phyloP scores from a whole-genome alignment of 768 basidiomycete species.

The Trametes elegans region DNA sequence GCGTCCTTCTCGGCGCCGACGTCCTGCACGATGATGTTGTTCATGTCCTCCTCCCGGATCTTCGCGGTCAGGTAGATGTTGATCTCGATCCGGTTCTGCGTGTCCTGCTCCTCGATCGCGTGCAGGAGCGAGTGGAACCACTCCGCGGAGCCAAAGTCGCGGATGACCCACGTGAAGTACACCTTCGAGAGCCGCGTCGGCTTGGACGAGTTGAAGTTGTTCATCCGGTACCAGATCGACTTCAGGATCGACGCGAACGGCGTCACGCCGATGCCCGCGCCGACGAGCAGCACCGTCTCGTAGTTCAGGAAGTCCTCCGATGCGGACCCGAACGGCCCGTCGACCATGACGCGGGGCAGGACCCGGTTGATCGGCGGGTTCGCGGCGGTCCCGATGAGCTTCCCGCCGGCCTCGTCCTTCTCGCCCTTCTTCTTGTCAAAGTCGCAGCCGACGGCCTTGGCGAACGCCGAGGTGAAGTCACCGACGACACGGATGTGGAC shows the following conservation, averaged over 20 bases:
- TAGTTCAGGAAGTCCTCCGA: conserved; percentile 90
- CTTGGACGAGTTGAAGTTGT: conserved; percentile 71
- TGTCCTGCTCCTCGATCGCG: conserved; percentile 92
- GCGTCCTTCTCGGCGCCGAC: conserved; percentile 93
- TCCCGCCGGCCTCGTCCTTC: conserved; percentile 50
- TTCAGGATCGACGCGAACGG: conserved; percentile 93
- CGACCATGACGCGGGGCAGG: conserved; percentile 92
- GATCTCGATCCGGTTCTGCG: conserved; percentile 83
- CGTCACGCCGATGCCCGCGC: conserved; percentile 95
- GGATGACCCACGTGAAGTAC: conserved; percentile 95
- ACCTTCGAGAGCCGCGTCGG: conserved; percentile 85
- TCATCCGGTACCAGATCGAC: conserved; percentile 96
- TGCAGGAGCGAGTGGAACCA: conserved; percentile 94
- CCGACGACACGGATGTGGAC: conserved; percentile 92
- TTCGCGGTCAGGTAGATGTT: conserved; percentile 91
- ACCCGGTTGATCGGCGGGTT: conserved; percentile 66
- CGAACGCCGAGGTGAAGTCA: conserved; percentile 84
- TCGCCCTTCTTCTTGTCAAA: conserved; percentile 55
- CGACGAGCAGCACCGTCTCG: conserved; percentile 86
- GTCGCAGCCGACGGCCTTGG: conserved; percentile 81
- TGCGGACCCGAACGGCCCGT: conserved; percentile 92
- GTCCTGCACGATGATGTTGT: conserved; percentile 90
- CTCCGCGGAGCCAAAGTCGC: conserved; percentile 85
- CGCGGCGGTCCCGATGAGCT: conserved; percentile 55
- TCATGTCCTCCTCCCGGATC: conserved; percentile 90